These are phyloP conservation scores for Ceriops zippeliana DNA, from an alignment of 345 rosid species.

Conservation along the genomic window DNA sequence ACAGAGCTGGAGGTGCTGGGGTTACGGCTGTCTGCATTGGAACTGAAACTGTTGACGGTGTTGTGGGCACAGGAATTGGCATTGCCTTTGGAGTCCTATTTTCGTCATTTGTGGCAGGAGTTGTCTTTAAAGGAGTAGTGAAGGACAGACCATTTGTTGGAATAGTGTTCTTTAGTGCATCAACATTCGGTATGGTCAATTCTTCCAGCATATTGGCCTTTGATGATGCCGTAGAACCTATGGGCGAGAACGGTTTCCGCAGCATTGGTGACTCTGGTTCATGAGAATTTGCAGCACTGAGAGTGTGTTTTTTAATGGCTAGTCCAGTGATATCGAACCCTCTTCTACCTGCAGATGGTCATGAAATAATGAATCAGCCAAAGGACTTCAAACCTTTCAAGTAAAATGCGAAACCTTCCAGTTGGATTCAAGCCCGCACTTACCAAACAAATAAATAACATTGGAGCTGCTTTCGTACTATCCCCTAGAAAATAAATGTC, in stretches of 20 bases:
- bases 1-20: slow-evolving; percentile 47
- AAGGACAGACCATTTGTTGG: slow-evolving; percentile 29
- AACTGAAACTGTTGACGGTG: slow-evolving; percentile 45
- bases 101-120: slow-evolving; percentile 26
- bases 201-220: slow-evolving; percentile 38
- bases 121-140: slow-evolving; percentile 37
- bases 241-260: slow-evolving; percentile 87
- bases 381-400: slow-evolving; percentile 1
- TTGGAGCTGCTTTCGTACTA: too few relatives aligned
- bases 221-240: slow-evolving; percentile 49
- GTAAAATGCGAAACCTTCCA: too few relatives aligned
- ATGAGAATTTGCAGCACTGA: slow-evolving; percentile 14
- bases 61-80: slow-evolving; percentile 37
- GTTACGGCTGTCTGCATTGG: slow-evolving; percentile 58
- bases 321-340: slow-evolving; percentile 20
- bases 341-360: not conserved
- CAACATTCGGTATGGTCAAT: slow-evolving; percentile 11
- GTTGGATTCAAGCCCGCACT: too few relatives aligned
- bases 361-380: not conserved
- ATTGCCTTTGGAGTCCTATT: slow-evolving; percentile 29
- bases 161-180: slow-evolving; percentile 17
- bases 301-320: not conserved
- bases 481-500: too few relatives aligned
- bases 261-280: slow-evolving; percentile 63
- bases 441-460: too few relatives aligned